Base-by-base conservation (phyloP, 805 yeast species). In the Pichia kluyveri region DNA sequence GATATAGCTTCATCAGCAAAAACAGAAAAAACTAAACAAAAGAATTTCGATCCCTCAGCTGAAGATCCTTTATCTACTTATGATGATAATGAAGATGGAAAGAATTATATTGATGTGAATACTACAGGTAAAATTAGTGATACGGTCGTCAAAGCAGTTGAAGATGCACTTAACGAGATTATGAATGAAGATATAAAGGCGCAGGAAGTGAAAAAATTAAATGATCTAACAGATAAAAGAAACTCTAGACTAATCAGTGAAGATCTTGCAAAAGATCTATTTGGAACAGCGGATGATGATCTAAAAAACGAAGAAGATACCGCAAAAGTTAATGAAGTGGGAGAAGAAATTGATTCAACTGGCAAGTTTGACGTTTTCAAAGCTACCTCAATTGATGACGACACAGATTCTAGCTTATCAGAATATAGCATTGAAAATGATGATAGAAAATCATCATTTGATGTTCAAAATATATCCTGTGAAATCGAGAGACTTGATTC, bases 141-240 rank as follows among this genome's bases (percentile, higher is more conserved):
- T 4, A 68, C 62, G 17, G 82, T 76, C 0, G 62, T 80, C 6
- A 68, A 70, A 45, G 86, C 87, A 0, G 84, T 83, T 18, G 86
- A 82, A 57, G 80, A 77, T 58, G 88, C 86, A 3, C 72, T 83
- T 48, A 75, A 73, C 28, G 78, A 80, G 52, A 81, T 83, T 34
- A 76, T 77, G 73, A 67, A 59, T 27, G 63, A 63, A 37, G 65
- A 56, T 28, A 59, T 44, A 32, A 34, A 34, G 8, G 12, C 37
- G 1, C 37, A 34, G 12, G 37, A 34, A 15, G 8, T 10, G 17
- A 23, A n/a, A 30, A 40, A 10, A 11, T 30, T 40, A 40, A 17
- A 17, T 11, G 26, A 4, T 26, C 30, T 14, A 37, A 36, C 26
- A 10, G 51, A 46, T 3, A 50, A 48, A 27, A 23, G 61, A 32